These are phyloP conservation scores for Phytophthora fragariae DNA, from an alignment of 352 stramenopile genomes.

Conservation along the genomic window DNA sequence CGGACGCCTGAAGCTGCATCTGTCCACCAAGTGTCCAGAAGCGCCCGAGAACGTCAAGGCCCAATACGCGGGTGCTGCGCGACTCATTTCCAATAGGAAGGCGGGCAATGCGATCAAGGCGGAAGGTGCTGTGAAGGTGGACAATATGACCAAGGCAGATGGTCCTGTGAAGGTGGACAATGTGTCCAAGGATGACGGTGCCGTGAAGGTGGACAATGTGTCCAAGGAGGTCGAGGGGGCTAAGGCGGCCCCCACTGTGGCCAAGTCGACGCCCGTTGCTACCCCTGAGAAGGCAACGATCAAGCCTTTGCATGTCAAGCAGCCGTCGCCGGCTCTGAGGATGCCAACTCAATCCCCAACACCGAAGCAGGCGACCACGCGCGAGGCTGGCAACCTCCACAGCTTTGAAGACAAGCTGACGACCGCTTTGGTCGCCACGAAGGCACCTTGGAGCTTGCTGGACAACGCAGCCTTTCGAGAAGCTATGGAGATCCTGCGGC, in stretches of 20 bases:
- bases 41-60: constrained; percentile 29
- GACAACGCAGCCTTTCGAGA: constrained; percentile 41
- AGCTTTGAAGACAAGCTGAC: constrained; percentile 45
- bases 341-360: background rate
- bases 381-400: constrained; percentile 11
- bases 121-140: background rate
- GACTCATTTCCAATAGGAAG: background rate
- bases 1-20: constrained; percentile 42
- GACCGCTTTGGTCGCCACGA: constrained; percentile 33
- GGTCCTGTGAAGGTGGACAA: too few relatives aligned
- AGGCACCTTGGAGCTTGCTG: constrained; percentile 36
- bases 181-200: too few relatives aligned
- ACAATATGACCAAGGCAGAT: background rate
- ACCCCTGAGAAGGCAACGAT: constrained; percentile 1
- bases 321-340: background rate
- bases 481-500: constrained; percentile 31
- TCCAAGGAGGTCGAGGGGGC: background rate
- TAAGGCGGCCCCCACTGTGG: background rate
- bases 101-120: background rate
- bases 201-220: too few relatives aligned
- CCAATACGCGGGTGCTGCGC: constrained; percentile 17
- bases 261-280: background rate
- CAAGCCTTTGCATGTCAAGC: constrained; percentile 4
- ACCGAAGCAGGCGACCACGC: background rate
- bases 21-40: constrained; percentile 26